Percentiles rank a stretch among this genome's conserved stretches.
phyloP scores from a whole-genome alignment of 164 flowering plant genomes.

The Vitis riparia region DNA sequence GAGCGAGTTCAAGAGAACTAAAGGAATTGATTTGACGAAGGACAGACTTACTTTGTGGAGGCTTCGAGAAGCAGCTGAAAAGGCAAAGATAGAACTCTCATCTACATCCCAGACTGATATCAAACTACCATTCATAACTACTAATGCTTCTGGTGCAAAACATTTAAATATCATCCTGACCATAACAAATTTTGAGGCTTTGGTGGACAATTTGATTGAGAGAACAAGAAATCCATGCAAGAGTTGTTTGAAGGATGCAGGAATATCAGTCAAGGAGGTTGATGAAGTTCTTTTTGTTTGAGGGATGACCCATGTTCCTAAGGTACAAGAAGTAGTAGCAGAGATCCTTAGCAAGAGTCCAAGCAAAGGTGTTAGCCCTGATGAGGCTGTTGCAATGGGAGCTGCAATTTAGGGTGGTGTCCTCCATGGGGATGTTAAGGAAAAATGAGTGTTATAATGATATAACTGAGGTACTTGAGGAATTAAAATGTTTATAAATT shows the following conservation, averaged over 20 bases:
- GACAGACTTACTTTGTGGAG: conserved; percentile 36
- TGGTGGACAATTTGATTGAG: conserved; percentile 33
- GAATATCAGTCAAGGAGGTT: conserved; percentile 26
- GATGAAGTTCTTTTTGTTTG: conserved; percentile 44
- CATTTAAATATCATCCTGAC: conserved; percentile 36
- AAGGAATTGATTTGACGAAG: conserved; percentile 31
- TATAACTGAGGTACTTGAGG: too few relatives aligned
- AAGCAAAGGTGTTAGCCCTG: conserved; percentile 43
- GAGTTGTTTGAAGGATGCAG: conserved; percentile 40
- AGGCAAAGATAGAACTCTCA: conserved; percentile 44
- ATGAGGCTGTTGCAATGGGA: conserved; percentile 48
- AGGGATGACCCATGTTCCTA: conserved; percentile 43
- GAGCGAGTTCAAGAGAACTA: conserved; percentile 32
- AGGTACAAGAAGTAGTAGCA: conserved; percentile 30
- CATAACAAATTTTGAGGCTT: conserved; percentile 32
- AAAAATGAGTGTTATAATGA: background rate
- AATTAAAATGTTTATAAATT: too few relatives aligned
- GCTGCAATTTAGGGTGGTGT: conserved; percentile 46
- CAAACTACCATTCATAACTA: conserved; percentile 44
- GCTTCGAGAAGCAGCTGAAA: conserved; percentile 42
- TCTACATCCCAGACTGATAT: conserved; percentile 43
- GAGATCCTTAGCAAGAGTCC: conserved; percentile 39
- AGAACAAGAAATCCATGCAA: conserved; percentile 33
- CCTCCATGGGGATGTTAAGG: conserved; percentile 39
- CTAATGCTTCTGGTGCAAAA: conserved; percentile 43